phyloP scores from a whole-genome alignment of 1,284 basidiomycete species.

The Papiliotrema flavescens region DNA sequence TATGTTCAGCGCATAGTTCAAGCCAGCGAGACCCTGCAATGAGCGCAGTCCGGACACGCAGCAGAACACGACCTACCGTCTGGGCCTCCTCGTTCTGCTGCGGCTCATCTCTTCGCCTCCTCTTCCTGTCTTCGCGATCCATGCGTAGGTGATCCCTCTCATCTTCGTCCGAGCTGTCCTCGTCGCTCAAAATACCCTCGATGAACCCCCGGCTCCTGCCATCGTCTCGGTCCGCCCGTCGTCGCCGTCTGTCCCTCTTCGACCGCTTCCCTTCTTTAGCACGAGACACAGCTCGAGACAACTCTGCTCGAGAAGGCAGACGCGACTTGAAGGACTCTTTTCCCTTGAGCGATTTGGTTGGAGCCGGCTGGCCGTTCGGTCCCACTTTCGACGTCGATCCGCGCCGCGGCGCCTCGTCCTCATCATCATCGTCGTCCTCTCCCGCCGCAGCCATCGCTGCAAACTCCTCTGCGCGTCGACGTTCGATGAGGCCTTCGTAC shows the following conservation, averaged over 20 bases:
- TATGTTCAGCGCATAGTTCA: slow-evolving; percentile 28
- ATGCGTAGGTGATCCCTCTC: background rate
- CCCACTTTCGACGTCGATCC: slow-evolving; percentile 9
- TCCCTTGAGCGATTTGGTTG: slow-evolving; percentile 36
- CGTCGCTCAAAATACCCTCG: slow-evolving; percentile 21
- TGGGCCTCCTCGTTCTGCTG: background rate
- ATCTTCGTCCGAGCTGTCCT: slow-evolving; percentile 6
- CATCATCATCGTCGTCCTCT: slow-evolving; percentile 44
- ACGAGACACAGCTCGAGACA: background rate
- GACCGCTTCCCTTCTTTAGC: slow-evolving; percentile 7
- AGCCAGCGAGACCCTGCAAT: slow-evolving; percentile 10
- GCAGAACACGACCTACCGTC: background rate
- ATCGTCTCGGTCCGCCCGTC: background rate
- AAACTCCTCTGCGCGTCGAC: slow-evolving; percentile 46
- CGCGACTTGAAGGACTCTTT: slow-evolving; percentile 43
- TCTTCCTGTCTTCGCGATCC: background rate
- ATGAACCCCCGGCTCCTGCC: slow-evolving; percentile 24
- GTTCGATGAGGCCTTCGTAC: slow-evolving; percentile 48
- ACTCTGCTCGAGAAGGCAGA: slow-evolving; percentile 8
- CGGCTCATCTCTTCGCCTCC: background rate
- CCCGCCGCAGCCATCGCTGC: slow-evolving; percentile 42
- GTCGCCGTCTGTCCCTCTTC: background rate
- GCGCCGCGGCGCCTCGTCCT: slow-evolving; percentile 25
- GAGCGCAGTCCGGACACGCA: background rate
- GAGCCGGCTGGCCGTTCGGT: slow-evolving; percentile 10